Evolutionary conservation across 805 yeast genomes (phyloP).

Genomic region (Cyberlindnera americana): DNA sequence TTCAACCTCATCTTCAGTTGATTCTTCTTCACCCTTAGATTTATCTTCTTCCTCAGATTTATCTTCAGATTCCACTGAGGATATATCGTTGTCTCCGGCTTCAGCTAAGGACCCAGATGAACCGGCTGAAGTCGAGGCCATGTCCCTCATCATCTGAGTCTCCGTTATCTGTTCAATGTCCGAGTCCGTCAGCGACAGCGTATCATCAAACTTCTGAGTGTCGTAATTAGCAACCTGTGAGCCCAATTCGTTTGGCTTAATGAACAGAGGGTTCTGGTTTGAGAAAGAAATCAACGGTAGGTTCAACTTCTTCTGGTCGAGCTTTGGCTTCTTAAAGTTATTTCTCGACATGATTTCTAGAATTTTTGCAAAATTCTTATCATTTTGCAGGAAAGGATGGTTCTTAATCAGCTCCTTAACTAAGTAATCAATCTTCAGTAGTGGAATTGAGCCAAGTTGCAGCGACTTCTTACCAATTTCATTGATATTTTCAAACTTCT

Average conservation of each 20-base stretch:
- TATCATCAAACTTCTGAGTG: too few relatives aligned
- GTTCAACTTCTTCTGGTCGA: neutral
- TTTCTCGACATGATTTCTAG: too few relatives aligned
- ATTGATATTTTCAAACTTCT: neutral
- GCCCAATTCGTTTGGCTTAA: neutral
- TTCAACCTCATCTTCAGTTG: neutral
- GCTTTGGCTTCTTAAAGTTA: neutral
- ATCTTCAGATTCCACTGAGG: neutral
- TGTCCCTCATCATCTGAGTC: neutral
- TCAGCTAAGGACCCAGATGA: too few relatives aligned
- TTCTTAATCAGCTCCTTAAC: too few relatives aligned
- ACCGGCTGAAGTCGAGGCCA: too few relatives aligned
- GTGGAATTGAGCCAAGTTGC: too few relatives aligned
- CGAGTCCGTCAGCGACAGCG: too few relatives aligned
- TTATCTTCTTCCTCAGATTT: neutral
- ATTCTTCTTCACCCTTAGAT: neutral
- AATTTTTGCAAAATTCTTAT: too few relatives aligned
- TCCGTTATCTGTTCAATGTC: neutral
- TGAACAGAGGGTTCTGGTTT: neutral
- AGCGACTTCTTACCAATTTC: too few relatives aligned
- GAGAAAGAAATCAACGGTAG: neutral
- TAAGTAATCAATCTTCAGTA: too few relatives aligned
- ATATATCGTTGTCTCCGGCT: too few relatives aligned
- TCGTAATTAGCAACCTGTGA: neutral
- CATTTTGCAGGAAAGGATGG: too few relatives aligned